Evolutionary conservation across 306 rosid genomes (phyloP).

Genomic region (Pyrus pyrifolia): DNA sequence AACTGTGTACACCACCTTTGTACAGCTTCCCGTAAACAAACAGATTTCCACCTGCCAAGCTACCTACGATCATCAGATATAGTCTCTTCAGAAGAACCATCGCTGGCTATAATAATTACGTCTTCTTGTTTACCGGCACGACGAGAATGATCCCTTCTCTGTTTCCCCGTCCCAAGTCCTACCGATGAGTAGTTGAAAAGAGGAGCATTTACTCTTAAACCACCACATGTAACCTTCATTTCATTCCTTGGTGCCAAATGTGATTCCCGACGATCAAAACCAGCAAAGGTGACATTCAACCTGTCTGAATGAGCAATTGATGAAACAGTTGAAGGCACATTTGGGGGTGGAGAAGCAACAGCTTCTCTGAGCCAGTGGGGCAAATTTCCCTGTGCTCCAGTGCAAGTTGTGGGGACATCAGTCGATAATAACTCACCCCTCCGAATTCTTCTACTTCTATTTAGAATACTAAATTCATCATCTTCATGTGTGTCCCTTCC

Average conservation of each 20-base stretch:
- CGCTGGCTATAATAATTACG: conserved; percentile 47
- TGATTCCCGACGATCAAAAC: conserved; percentile 19
- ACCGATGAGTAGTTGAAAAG: conserved; percentile 24
- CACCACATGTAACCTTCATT: conserved; percentile 19
- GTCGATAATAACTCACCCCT: conserved; percentile 20
- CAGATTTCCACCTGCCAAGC: conserved; percentile 14
- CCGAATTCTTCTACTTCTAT: conserved; percentile 21
- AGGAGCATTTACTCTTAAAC: conserved; percentile 24
- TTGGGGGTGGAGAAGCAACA: conserved; percentile 24
- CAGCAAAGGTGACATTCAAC: conserved; percentile 13
- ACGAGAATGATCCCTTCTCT: conserved; percentile 19
- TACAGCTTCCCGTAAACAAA: conserved; percentile 1
- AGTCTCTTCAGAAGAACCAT: conserved; percentile 65
- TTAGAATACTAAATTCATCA: conserved; percentile 18
- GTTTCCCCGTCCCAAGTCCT: conserved; percentile 27
- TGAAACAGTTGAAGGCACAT: conserved; percentile 6
- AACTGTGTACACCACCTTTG: conserved; percentile 20
- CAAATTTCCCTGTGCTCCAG: conserved; percentile 24
- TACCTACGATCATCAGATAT: conserved; percentile 43
- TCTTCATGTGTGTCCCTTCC: conserved; percentile 21
- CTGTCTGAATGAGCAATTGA: conserved; percentile 21
- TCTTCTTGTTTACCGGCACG: conserved; percentile 15
- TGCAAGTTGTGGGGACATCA: conserved; percentile 23
- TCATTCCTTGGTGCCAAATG: conserved; percentile 14
- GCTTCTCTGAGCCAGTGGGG: conserved; percentile 68